phyloP scores from a whole-genome alignment of 2,329 filamentous ascomycete genomes.

The Pseudocercospora vitis region DNA sequence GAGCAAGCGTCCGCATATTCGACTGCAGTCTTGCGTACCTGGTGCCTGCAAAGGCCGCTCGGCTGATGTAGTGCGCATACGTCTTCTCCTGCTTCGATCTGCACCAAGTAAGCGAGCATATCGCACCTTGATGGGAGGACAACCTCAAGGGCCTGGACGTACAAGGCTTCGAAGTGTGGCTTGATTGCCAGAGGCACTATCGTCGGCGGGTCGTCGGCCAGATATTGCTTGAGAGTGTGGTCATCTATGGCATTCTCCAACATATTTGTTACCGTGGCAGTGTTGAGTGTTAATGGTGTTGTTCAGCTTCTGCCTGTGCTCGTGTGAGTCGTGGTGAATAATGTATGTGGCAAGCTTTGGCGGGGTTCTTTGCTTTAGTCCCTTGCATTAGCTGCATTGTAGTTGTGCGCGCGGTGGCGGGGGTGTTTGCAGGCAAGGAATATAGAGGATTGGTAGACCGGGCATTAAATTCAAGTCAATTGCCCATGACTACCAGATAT shows the following conservation, averaged over 20 bases:
- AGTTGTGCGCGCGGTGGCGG: no score
- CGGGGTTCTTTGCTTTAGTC: no score
- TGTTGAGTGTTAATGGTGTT: background rate
- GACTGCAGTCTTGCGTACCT: conserved; percentile 14
- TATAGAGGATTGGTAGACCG: no score
- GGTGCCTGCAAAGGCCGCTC: conserved; percentile 51
- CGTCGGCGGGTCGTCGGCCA: conserved; percentile 86
- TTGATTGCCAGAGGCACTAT: conserved; percentile 87
- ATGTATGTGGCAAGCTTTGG: no score
- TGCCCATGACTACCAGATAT: no score
- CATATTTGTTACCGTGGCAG: conserved; percentile 7
- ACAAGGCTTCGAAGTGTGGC: conserved; percentile 80
- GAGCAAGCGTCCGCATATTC: no score
- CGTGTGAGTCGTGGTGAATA: background rate
- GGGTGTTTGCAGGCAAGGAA: no score
- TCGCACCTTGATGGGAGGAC: conserved; percentile 4
- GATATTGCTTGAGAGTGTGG: conserved; percentile 64
- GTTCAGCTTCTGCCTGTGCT: no score
- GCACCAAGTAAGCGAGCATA: background rate
- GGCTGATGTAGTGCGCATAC: conserved; percentile 86
- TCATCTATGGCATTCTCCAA: conserved; percentile 42
- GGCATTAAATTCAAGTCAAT: background rate
- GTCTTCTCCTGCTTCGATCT: conserved; percentile 61
- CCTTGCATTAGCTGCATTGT: conserved; percentile 10
- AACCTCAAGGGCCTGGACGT: background rate